Evolutionary conservation across 1,139 yeast genomes (phyloP).

Genomic region (Yamadazyma trypodendri): DNA sequence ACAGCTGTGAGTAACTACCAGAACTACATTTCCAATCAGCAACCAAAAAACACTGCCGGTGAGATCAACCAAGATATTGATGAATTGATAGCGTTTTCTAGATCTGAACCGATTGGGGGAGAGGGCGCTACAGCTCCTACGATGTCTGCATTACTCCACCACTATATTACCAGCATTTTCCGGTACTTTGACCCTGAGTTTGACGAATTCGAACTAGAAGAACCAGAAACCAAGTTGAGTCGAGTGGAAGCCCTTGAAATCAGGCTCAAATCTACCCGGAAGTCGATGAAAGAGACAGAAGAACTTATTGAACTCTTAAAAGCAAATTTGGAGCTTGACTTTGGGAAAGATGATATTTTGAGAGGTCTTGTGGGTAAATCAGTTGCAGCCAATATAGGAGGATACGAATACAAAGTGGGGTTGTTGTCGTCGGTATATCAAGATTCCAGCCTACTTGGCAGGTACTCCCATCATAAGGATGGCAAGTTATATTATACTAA

Average conservation of each 20-base stretch:
- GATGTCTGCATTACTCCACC: conserved; percentile 24
- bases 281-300: conserved; percentile 15
- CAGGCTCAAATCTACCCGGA: conserved; percentile 21
- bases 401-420: conserved; percentile 67
- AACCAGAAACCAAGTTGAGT: neutral
- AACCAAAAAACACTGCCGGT: conserved; percentile 8
- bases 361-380: conserved; percentile 56
- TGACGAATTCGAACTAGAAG: neutral
- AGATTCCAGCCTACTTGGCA: conserved; percentile 59
- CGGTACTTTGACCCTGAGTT: conserved; percentile 7
- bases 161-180: conserved; percentile 19
- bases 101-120: conserved; percentile 7
- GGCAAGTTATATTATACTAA: conserved; percentile 43
- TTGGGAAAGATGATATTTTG: conserved; percentile 66
- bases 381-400: conserved; percentile 55
- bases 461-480: conserved; percentile 33
- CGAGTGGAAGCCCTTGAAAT: conserved; percentile 10
- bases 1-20: conserved; percentile 63
- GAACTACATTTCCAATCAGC: conserved; percentile 47
- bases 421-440: conserved; percentile 60
- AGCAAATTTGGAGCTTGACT: conserved; percentile 28
- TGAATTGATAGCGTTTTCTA: conserved; percentile 15
- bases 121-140: conserved; percentile 17
- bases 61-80: conserved; percentile 12
- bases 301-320: conserved; percentile 17